Evolutionary conservation across 352 stramenopile species (phyloP), one percentile per base, ranked within the genome.

Genomic region (Pythium sukuiense): DNA sequence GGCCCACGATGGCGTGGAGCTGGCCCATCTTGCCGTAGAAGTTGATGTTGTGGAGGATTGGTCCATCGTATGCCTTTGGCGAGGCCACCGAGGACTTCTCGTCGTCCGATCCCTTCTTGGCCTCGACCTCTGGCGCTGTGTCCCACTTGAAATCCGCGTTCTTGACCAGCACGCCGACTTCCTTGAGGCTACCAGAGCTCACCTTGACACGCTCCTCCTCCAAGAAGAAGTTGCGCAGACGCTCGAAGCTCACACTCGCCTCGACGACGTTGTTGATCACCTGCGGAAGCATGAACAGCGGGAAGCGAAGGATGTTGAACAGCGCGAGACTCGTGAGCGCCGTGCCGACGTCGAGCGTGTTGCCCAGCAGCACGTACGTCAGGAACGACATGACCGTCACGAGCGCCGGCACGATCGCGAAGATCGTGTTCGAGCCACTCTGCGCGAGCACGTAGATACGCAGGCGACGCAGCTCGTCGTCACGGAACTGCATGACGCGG

Each of bases 231-330:
- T 76, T 78, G 46, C 73, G 59, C 54, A 94, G 69, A 67, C 85
- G 83, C 45, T 88, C 73, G 39, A 85, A 76, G 65, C 79, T 88
- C 14, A 87, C 78, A 33, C 68, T 83, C 4, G 91, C 93, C 72
- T 99, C 94, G 0, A 98, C 88, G 35, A 97, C 79, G 32, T 88
- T 90, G 76, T 98, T 98, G 65, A 99, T 92, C 7, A 98, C 92
- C 50, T 96, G 79, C 12, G 97, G 97, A 5, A 99, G 75, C 80
- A 98, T 97, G 63, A 97, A 97, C 11, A 99, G 76, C 41, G 97
- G 97, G 73, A 99, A 99, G 35, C 96, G 87, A 18, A 99, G 79
- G 46, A 98, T 90, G 67, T 98, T 97, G 76, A 99, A 98, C 13
- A 99, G 70, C 41, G 95, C 85, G 16, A 99, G 69, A 32, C 90